Percentiles rank a stretch among this genome's conserved stretches.
phyloP scores from a whole-genome alignment of 257 asterid species.

The Ligustrum vulgare region DNA sequence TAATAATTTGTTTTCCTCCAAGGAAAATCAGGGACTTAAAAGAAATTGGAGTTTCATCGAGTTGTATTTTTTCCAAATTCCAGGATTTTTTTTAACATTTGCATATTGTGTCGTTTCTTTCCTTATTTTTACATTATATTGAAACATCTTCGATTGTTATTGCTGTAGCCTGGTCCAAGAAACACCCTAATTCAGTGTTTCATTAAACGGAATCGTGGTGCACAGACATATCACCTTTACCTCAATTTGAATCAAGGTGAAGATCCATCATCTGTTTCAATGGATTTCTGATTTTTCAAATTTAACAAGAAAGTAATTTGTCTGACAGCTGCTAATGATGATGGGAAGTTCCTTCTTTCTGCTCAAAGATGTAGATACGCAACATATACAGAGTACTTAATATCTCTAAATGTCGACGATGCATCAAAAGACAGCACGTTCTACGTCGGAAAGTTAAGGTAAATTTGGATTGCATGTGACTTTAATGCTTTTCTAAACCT shows the following conservation, averaged over 20 bases:
- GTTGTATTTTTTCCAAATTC: background rate
- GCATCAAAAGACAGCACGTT: conserved; percentile 73
- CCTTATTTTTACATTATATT: background rate
- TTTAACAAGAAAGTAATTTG: conserved; percentile 7
- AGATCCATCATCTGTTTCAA: background rate
- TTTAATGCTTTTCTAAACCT: background rate
- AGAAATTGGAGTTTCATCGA: background rate
- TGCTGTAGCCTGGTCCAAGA: conserved; percentile 89
- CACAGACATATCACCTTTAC: conserved; percentile 76
- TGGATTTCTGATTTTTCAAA: background rate
- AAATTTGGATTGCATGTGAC: conserved; percentile 18
- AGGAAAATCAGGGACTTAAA: background rate
- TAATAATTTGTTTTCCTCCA: background rate
- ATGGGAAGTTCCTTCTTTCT: conserved; percentile 88
- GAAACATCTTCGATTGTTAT: conserved; percentile 9
- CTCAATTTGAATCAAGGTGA: conserved; percentile 73
- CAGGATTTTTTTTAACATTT: background rate
- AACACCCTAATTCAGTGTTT: conserved; percentile 69
- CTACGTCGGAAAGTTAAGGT: conserved; percentile 91
- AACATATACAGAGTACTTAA: conserved; percentile 77
- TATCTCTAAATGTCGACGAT: conserved; percentile 79
- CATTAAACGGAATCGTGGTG: conserved; percentile 74
- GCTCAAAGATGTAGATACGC: conserved; percentile 90
- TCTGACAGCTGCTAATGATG: conserved; percentile 81
- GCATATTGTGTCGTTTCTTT: background rate